These are phyloP conservation scores for Mikania micrantha DNA, from an alignment of 129 eudicot genomes.

Conservation along the genomic window DNA sequence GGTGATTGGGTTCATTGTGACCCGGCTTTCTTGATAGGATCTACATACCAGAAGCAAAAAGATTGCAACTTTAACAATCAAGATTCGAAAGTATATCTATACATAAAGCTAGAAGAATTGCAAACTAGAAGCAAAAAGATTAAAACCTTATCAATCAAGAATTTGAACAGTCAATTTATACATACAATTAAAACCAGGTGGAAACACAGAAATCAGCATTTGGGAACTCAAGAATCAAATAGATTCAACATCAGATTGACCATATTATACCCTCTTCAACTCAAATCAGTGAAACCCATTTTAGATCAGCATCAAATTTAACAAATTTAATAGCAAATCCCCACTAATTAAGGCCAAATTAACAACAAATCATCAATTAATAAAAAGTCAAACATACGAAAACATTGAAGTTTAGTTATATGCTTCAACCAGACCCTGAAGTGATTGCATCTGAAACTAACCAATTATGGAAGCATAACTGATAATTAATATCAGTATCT, in stretches of 20 bases:
- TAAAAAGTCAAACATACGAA: slow-evolving; percentile 10
- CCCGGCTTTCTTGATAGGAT: slow-evolving; percentile 28
- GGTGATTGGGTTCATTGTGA: slow-evolving; percentile 21
- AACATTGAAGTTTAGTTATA: slow-evolving; percentile 3
- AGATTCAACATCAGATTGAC: background rate
- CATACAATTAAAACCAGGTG: background rate
- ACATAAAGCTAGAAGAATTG: background rate
- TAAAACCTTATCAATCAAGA: slow-evolving; percentile 16
- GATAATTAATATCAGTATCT: slow-evolving; percentile 9
- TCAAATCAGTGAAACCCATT: slow-evolving; percentile 2
- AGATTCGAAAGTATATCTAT: background rate
- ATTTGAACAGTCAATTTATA: background rate
- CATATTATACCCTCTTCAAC: background rate
- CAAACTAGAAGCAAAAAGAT: background rate
- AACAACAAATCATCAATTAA: slow-evolving; percentile 6
- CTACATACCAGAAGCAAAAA: slow-evolving; percentile 29
- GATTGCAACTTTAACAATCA: slow-evolving; percentile 16
- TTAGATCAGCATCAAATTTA: background rate
- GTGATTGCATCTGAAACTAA: background rate
- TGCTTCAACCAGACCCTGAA: background rate
- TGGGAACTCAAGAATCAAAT: background rate
- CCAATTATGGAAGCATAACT: background rate
- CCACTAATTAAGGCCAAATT: background rate
- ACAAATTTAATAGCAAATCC: slow-evolving; percentile 5
- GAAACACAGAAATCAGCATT: background rate